A percentile compares a stretch with the other conserved stretches of the same genome.
phyloP scores from a whole-genome alignment of 202 grass and related monocot species.

The Sporobolus alterniflorus region DNA sequence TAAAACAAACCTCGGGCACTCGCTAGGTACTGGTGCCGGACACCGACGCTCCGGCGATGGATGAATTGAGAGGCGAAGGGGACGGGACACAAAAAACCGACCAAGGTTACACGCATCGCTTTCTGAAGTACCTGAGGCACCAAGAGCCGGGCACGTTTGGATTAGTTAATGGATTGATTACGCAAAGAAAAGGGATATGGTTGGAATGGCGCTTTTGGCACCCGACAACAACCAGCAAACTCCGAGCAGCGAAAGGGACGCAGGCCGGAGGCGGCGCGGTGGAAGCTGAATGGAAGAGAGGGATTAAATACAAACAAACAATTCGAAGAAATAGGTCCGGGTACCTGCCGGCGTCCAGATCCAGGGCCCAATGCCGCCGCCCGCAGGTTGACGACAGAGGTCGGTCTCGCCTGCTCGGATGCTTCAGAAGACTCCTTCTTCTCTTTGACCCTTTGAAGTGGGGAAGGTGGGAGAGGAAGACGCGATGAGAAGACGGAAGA shows the following conservation, averaged over 20 bases:
- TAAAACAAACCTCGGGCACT: neutral
- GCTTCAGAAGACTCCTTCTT: neutral
- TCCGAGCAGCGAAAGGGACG: neutral
- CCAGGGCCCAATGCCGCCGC: constrained; percentile 14
- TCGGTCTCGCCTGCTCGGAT: neutral
- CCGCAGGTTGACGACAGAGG: neutral
- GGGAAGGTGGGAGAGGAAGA: neutral
- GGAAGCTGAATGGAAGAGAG: neutral
- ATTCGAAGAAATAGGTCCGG: neutral
- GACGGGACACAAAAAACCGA: no score
- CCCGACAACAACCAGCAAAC: neutral
- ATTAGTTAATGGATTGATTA: constrained; percentile 2
- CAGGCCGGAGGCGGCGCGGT: neutral
- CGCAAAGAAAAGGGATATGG: neutral
- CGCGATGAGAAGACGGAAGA: no score
- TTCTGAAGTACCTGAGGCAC: no score
- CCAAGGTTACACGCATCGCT: no score
- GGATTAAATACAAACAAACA: neutral
- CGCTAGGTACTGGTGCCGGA: neutral
- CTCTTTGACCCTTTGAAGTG: neutral
- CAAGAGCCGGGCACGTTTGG: constrained; percentile 24
- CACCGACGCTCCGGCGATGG: neutral
- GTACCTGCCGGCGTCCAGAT: constrained; percentile 32
- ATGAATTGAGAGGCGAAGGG: constrained; percentile 8
- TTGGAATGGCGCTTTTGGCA: neutral